Conservation (phyloP, 768 basidiomycete genomes). For the Dacryopinax spathularia region DNA sequence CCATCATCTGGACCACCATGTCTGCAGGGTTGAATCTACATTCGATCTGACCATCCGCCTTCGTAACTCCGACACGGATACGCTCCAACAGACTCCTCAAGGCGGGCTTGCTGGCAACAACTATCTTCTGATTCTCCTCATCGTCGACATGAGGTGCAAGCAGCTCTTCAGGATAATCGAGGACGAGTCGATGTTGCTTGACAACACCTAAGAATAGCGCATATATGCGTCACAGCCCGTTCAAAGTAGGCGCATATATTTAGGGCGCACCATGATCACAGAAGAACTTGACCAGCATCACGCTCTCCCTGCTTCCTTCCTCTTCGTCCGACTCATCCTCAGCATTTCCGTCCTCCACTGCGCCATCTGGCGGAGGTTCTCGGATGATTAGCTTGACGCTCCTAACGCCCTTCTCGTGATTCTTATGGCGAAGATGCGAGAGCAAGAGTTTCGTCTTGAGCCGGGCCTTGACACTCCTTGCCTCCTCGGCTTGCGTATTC, state of each 20-base stretch:
- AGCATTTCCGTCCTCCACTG: background rate
- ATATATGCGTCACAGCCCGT: background rate
- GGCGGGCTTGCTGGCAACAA: background rate
- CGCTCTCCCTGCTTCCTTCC: background rate
- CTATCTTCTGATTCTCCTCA: background rate
- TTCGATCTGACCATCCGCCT: slow-evolving; percentile 1
- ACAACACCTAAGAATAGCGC: background rate
- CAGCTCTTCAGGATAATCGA: background rate
- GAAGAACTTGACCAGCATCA: background rate
- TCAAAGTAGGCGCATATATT: background rate
- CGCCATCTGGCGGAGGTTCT: background rate
- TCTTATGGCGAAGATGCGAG: background rate
- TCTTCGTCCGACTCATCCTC: background rate
- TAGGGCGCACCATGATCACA: background rate
- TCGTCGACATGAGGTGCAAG: background rate
- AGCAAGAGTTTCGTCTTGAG: background rate
- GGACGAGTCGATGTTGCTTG: background rate
- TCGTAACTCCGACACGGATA: background rate
- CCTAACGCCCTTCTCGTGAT: background rate
- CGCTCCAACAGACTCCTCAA: background rate
- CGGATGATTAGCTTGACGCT: slow-evolving; percentile 1
- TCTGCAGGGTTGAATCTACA: background rate
- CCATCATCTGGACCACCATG: background rate
- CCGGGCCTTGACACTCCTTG: background rate
- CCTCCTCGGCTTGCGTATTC: background rate